A percentile compares a stretch with the other conserved stretches of the same genome.
Conservation (phyloP, 371 early-diverging fungal species). For the Syncephalastrum monosporum region DNA sequence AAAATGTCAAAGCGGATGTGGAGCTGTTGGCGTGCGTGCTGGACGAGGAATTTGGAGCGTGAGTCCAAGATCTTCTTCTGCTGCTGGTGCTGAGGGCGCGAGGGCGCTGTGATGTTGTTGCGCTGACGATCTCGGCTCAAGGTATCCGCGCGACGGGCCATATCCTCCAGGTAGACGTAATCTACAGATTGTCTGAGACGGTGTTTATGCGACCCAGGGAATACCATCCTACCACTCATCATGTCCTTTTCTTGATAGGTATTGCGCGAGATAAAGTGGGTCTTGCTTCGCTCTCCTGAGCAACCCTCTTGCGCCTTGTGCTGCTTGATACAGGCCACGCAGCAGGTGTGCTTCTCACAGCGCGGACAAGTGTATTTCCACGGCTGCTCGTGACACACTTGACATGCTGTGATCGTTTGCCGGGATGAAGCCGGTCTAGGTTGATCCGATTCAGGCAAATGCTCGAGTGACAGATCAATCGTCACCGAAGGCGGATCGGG, state of each 20-base stretch:
- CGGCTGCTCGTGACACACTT: constrained; percentile 28
- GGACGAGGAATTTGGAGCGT: constrained; percentile 13
- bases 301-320: constrained; percentile 63
- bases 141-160: constrained; percentile 36
- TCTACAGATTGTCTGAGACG: constrained; percentile 13
- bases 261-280: constrained; percentile 53
- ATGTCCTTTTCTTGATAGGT: constrained; percentile 56
- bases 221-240: constrained; percentile 60
- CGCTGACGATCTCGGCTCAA: constrained; percentile 28
- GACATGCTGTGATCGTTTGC: constrained; percentile 4
- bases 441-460: too few relatives aligned
- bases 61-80: constrained; percentile 5
- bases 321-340: constrained; percentile 59
- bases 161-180: constrained; percentile 48
- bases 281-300: constrained; percentile 64
- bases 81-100: constrained; percentile 2
- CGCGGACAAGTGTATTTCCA: constrained; percentile 74
- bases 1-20: constrained; percentile 26
- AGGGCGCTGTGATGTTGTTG: too few relatives aligned
- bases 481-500: too few relatives aligned
- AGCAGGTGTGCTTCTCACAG: constrained; percentile 63
- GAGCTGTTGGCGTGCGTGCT: constrained; percentile 20
- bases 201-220: not conserved
- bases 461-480: too few relatives aligned
- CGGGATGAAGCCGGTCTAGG: too few relatives aligned